Percentiles rank a stretch among this genome's conserved stretches.
phyloP scores from a whole-genome alignment of 1,139 yeast species.

The Blastobotrys raffinosifermentans region DNA sequence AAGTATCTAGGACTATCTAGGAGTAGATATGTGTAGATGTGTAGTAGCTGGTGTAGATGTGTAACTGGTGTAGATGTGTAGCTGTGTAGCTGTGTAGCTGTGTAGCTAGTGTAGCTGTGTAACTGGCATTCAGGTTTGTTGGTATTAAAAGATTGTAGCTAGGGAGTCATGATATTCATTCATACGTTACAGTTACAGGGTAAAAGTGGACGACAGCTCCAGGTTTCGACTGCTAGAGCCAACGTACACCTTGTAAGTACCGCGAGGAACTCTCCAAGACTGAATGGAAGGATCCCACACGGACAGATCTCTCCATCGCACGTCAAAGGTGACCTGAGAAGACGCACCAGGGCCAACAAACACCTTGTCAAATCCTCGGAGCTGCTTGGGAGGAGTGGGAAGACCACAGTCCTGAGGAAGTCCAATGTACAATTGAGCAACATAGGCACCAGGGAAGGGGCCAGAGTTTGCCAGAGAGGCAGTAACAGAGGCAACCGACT shows the following conservation, averaged over 20 bases:
- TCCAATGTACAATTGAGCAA: slow-evolving; percentile 53
- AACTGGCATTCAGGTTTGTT: too few relatives aligned
- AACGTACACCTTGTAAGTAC: slow-evolving; percentile 49
- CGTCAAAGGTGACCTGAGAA: slow-evolving; percentile 39
- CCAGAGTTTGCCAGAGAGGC: slow-evolving; percentile 50
- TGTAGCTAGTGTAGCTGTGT: too few relatives aligned
- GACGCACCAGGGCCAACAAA: slow-evolving; percentile 42
- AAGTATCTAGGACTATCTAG: too few relatives aligned
- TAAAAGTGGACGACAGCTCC: slow-evolving; percentile 39
- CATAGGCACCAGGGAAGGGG: slow-evolving; percentile 45
- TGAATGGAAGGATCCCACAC: slow-evolving; percentile 55
- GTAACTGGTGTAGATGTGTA: too few relatives aligned
- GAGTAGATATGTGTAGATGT: too few relatives aligned
- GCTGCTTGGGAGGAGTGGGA: slow-evolving; percentile 45
- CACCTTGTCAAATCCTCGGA: slow-evolving; percentile 58
- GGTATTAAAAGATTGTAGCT: too few relatives aligned
- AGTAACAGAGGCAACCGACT: slow-evolving; percentile 42
- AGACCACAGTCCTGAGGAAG: slow-evolving; percentile 40
- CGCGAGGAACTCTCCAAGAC: slow-evolving; percentile 58
- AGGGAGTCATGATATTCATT: too few relatives aligned
- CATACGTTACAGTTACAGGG: too few relatives aligned
- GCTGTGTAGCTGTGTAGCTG: too few relatives aligned
- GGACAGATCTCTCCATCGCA: slow-evolving; percentile 51
- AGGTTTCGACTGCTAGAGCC: slow-evolving; percentile 50
- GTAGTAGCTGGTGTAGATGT: too few relatives aligned